Conservation (phyloP, 441 rosid species). For the Syzygium syzygioides region DNA sequence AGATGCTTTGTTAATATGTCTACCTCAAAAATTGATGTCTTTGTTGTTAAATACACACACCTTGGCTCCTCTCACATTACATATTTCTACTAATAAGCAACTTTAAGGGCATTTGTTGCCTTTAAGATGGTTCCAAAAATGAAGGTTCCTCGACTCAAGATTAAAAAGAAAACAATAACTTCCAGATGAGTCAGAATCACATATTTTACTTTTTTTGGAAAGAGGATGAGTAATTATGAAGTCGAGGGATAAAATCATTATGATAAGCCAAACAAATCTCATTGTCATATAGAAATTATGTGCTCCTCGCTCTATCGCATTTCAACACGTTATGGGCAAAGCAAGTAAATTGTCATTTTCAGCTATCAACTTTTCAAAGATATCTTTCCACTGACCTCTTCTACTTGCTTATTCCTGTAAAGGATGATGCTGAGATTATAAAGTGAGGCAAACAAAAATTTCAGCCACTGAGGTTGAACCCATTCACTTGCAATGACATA, state of each 20-base stretch:
- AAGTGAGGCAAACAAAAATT: conserved; percentile 48
- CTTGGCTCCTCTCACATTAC: background rate
- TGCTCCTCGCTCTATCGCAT: background rate
- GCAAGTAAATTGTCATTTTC: background rate
- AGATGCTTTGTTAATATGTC: background rate
- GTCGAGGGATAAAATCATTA: background rate
- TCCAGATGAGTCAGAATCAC: background rate
- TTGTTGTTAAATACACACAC: background rate
- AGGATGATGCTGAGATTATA: conserved; percentile 61
- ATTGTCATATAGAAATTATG: background rate
- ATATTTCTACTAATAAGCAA: background rate
- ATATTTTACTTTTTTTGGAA: background rate
- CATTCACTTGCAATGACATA: conserved; percentile 53
- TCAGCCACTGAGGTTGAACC: conserved; percentile 65
- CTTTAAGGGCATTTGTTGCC: background rate
- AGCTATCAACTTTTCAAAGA: background rate
- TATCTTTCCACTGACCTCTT: conserved; percentile 43
- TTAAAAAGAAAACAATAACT: background rate
- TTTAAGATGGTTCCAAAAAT: background rate
- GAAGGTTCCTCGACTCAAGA: background rate
- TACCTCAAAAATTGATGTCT: background rate
- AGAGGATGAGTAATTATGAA: background rate
- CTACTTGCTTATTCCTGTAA: conserved; percentile 58
- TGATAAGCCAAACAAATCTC: background rate
- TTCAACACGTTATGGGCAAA: background rate